Conservation (phyloP, 768 basidiomycete genomes). For the Collybia mongolica region DNA sequence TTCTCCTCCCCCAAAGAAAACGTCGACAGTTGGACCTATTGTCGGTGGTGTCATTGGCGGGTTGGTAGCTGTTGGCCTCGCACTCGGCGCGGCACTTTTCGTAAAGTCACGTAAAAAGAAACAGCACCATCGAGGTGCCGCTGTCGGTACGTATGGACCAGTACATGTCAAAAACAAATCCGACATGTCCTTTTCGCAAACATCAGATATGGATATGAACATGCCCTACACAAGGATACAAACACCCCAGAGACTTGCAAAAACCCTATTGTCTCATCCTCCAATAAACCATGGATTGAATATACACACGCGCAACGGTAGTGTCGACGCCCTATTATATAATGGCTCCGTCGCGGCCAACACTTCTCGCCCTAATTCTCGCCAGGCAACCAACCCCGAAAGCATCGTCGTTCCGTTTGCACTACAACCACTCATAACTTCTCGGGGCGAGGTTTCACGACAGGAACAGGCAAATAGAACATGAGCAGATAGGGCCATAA, state of each 20-base stretch:
- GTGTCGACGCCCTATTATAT: conserved; percentile 29
- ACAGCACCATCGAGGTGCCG: conserved; percentile 1
- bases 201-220: conserved; percentile 6
- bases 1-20: conserved; percentile 19
- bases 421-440: conserved; percentile 10
- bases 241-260: conserved; percentile 17
- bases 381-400: conserved; percentile 21
- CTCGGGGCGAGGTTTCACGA: background rate
- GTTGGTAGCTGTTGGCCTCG: conserved; percentile 28
- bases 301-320: conserved; percentile 29
- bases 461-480: conserved; percentile 26
- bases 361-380: conserved; percentile 10
- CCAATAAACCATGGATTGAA: conserved; percentile 25
- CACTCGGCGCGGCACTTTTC: conserved; percentile 24
- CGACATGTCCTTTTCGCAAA: conserved; percentile 19
- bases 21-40: conserved; percentile 34
- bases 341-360: conserved; percentile 20
- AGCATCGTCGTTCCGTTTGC: conserved; percentile 35
- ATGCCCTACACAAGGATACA: conserved; percentile 14
- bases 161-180: conserved; percentile 14
- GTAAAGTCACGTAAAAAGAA: conserved; percentile 19
- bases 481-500: conserved; percentile 25
- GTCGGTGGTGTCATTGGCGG: conserved; percentile 47
- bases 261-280: conserved; percentile 18
- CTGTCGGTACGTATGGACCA: background rate